These are phyloP conservation scores for Micractinium conductrix DNA, from an alignment of 139 green algal genomes.

Conservation along the genomic window DNA sequence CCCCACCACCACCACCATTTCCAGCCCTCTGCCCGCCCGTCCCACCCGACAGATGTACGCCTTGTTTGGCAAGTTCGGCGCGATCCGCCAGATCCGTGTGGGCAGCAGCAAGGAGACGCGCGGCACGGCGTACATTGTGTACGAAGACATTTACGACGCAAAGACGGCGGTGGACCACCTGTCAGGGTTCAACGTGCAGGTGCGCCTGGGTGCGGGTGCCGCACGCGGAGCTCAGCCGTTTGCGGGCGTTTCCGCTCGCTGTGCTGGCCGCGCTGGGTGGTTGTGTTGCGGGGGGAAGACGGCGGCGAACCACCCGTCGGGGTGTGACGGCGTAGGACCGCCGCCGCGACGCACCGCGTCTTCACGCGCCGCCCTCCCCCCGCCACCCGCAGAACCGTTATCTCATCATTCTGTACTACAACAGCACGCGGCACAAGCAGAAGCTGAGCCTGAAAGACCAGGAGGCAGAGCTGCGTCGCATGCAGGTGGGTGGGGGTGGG, in stretches of 20 bases:
- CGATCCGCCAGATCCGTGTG: conserved; percentile 91
- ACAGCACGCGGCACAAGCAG: conserved; percentile 75
- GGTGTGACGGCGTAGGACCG: not conserved
- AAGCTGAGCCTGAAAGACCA: conserved; percentile 90
- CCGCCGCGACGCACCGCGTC: not conserved
- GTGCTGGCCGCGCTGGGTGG: not conserved
- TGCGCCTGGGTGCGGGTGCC: too few relatives aligned
- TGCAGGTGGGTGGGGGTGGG: too few relatives aligned
- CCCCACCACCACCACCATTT: too few relatives aligned
- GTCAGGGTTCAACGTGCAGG: conserved; percentile 96
- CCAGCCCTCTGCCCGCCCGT: not conserved
- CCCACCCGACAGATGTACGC: conserved; percentile 81
- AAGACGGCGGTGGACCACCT: conserved; percentile 93
- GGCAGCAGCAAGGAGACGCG: conserved; percentile 92
- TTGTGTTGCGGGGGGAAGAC: not conserved
- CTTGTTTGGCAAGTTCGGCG: conserved; percentile 98
- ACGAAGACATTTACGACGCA: conserved; percentile 99
- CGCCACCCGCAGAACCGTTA: conserved; percentile 70
- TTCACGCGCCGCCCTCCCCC: not conserved
- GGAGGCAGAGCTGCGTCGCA: conserved; percentile 85
- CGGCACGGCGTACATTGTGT: conserved; percentile 98
- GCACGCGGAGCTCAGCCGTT: not conserved
- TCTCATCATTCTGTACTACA: conserved; percentile 96
- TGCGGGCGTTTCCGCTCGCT: not conserved
- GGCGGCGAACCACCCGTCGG: not conserved